phyloP scores from a whole-genome alignment of 2,329 filamentous ascomycete species.

The Cytospora piceicola region DNA sequence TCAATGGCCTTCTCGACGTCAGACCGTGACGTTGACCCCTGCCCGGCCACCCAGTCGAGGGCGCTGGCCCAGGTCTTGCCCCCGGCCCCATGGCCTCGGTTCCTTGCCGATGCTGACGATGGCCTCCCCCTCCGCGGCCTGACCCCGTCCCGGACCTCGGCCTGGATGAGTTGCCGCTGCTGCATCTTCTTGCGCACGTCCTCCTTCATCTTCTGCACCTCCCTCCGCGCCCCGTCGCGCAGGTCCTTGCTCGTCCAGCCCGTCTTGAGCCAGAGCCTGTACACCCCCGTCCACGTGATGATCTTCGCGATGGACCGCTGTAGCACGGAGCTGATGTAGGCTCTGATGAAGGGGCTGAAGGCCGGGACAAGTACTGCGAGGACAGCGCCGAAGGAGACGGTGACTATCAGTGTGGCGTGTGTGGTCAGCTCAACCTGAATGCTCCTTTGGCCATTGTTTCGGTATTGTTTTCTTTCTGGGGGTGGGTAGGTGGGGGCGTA shows the following conservation, averaged over 20 bases:
- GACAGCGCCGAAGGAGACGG: conserved; percentile 24
- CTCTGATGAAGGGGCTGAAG: conserved; percentile 25
- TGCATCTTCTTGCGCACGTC: conserved; percentile 14
- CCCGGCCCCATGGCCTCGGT: no score
- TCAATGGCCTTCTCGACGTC: neutral
- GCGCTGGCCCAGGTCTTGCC: no score
- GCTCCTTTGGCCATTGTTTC: no score
- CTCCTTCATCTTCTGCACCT: conserved; percentile 21
- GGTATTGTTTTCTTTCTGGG: no score
- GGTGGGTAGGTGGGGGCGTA: neutral
- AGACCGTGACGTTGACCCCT: neutral
- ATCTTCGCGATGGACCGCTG: neutral
- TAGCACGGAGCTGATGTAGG: conserved; percentile 10
- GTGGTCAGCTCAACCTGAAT: neutral
- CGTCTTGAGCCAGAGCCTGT: conserved; percentile 20
- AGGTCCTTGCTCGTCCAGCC: conserved; percentile 12
- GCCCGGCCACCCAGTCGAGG: neutral
- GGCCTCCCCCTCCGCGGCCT: neutral
- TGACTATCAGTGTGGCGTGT: conserved; percentile 13
- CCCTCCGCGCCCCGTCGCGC: conserved; percentile 8
- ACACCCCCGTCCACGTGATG: conserved; percentile 13
- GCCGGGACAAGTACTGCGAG: conserved; percentile 21
- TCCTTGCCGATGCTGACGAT: neutral
- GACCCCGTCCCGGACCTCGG: conserved; percentile 21
- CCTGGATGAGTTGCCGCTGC: conserved; percentile 2